Percentiles rank a stretch among this genome's conserved stretches.
Evolutionary conservation across 176 grass and related monocot genomes (phyloP).

Genomic region (Chrysopogon serrulatus): DNA sequence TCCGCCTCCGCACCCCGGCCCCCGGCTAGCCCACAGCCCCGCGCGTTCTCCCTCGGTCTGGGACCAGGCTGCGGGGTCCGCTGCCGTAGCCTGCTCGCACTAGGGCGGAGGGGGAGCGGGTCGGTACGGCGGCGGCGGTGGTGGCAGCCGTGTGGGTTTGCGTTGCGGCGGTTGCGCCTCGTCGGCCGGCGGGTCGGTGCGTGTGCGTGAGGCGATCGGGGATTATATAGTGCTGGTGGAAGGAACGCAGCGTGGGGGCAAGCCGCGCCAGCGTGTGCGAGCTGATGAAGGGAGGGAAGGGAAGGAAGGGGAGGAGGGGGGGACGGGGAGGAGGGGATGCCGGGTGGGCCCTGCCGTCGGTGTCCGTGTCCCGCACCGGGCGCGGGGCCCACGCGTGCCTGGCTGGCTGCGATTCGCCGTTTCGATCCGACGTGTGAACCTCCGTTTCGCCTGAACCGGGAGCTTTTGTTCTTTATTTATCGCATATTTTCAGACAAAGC

Average conservation of each 20-base stretch:
- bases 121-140: not conserved
- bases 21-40: not conserved
- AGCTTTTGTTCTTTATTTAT: not conserved
- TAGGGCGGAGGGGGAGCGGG: not conserved
- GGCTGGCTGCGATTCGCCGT: constrained; percentile 26
- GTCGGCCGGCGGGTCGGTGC: constrained; percentile 4
- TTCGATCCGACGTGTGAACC: constrained; percentile 24
- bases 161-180: constrained; percentile 15
- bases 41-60: not conserved
- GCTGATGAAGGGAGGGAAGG: not conserved
- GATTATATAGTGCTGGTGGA: constrained; percentile 37
- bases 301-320: not conserved
- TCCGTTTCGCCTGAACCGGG: not conserved
- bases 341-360: constrained; percentile 20
- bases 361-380: constrained; percentile 11
- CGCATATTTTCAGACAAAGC: not conserved
- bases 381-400: not conserved
- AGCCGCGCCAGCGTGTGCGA: constrained; percentile 1
- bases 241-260: constrained; percentile 3
- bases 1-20: not conserved
- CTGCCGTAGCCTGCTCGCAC: not conserved
- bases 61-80: not conserved
- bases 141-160: not conserved
- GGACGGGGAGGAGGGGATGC: constrained; percentile 1
- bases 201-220: constrained; percentile 29